These are phyloP conservation scores for Porphyrellus cyaneotinctus DNA, from an alignment of 768 basidiomycete genomes.

Conservation along the genomic window DNA sequence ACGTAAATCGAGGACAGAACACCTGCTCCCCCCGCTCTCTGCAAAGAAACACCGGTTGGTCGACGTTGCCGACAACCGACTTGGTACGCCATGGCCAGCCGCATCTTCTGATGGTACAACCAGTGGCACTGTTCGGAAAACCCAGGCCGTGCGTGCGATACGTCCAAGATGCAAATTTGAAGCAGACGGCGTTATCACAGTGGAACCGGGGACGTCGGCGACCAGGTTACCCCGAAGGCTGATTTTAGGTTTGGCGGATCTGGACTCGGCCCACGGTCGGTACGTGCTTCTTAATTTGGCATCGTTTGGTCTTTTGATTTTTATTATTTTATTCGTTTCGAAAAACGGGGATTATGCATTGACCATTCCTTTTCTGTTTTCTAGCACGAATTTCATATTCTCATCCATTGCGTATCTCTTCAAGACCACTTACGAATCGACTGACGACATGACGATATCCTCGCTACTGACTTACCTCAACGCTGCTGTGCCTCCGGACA, in stretches of 20 bases:
- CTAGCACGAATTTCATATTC: constrained; percentile 56
- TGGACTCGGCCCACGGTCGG: constrained; percentile 60
- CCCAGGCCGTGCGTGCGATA: constrained; percentile 21
- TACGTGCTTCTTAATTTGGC: constrained; percentile 41
- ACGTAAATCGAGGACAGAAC: constrained; percentile 24
- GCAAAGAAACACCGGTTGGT: constrained; percentile 25
- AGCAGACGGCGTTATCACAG: constrained; percentile 14
- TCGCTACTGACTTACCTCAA: constrained; percentile 68
- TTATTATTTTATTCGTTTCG: constrained; percentile 4
- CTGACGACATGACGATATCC: constrained; percentile 69
- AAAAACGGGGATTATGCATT: constrained; percentile 2
- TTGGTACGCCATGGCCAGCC: constrained; percentile 19
- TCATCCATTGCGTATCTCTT: constrained; percentile 62
- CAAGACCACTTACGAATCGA: constrained; percentile 58
- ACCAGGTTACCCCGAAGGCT: constrained; percentile 27
- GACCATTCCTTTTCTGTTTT: constrained; percentile 8
- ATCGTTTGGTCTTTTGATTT: background rate
- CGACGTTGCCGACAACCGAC: constrained; percentile 17
- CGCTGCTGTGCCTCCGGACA: constrained; percentile 70
- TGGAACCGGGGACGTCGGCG: constrained; percentile 14
- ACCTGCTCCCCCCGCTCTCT: constrained; percentile 13
- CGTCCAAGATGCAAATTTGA: constrained; percentile 28
- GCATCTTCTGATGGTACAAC: constrained; percentile 16
- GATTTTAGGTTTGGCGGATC: constrained; percentile 45
- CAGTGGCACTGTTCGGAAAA: constrained; percentile 17